Evolutionary conservation across 495 filamentous ascomycete species (phyloP).

Genomic region (Xylaria palmicola): DNA sequence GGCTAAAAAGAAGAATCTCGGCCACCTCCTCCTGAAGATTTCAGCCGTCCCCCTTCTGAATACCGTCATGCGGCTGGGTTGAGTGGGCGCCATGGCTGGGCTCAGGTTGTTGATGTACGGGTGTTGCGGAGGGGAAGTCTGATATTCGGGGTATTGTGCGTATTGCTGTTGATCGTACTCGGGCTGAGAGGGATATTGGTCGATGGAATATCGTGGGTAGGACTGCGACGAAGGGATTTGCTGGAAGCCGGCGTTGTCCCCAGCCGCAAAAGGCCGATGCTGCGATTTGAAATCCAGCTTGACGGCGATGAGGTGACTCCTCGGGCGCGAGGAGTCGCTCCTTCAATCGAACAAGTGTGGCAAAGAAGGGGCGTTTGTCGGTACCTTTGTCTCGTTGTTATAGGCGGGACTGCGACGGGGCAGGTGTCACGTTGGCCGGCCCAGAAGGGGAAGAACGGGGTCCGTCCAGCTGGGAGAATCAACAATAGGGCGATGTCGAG

Average conservation of each 20-base stretch:
- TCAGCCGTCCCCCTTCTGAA: constrained; percentile 31
- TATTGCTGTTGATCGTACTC: constrained; percentile 27
- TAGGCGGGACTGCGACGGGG: neutral
- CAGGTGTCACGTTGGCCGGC: neutral
- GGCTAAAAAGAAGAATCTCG: constrained; percentile 76
- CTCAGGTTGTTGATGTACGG: constrained; percentile 54
- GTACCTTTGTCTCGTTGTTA: neutral
- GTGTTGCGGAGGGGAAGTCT: constrained; percentile 12
- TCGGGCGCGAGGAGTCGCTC: constrained; percentile 26
- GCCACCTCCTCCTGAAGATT: constrained; percentile 77
- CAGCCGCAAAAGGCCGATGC: constrained; percentile 25
- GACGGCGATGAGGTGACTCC: constrained; percentile 23
- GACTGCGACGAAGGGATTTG: constrained; percentile 32
- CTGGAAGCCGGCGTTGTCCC: constrained; percentile 29
- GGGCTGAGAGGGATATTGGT: constrained; percentile 21
- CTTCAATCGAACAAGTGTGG: constrained; percentile 9
- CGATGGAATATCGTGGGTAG: constrained; percentile 15
- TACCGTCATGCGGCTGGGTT: constrained; percentile 22
- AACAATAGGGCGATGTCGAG: neutral
- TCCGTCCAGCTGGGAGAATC: neutral
- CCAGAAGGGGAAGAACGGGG: neutral
- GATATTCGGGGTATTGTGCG: constrained; percentile 22
- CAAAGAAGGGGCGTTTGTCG: neutral
- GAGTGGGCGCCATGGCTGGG: constrained; percentile 25
- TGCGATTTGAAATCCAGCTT: constrained; percentile 34